Conservation (phyloP, 1,284 basidiomycete genomes). For the Ganoderma leucocontextum region DNA sequence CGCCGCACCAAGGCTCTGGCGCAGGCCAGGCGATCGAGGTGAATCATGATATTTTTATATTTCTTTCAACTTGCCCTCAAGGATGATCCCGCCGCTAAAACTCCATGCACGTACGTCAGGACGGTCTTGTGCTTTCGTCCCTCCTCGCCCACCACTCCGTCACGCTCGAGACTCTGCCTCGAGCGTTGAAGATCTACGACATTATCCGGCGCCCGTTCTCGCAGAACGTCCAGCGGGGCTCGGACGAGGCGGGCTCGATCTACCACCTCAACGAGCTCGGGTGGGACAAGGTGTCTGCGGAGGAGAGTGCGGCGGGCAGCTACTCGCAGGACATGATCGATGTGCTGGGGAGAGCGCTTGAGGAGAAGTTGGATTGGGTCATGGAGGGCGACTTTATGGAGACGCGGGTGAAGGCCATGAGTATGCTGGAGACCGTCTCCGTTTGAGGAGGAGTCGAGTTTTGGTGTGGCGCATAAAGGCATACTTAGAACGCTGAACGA, state of each 20-base stretch:
- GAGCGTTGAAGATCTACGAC: slow-evolving; percentile 47
- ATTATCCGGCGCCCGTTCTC: slow-evolving; percentile 45
- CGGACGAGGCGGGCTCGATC: slow-evolving; percentile 22
- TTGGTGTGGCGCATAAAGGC: too few species aligned
- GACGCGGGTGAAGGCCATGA: slow-evolving; percentile 12
- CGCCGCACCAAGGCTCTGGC: slow-evolving; percentile 49
- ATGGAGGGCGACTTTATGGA: slow-evolving; percentile 14
- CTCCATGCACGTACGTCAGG: slow-evolving; percentile 31
- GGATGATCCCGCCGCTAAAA: background rate
- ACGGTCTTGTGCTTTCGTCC: slow-evolving; percentile 46
- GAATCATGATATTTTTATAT: background rate
- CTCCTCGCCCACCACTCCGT: slow-evolving; percentile 43
- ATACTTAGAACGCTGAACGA: background rate
- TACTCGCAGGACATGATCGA: slow-evolving; percentile 18
- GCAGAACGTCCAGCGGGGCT: slow-evolving; percentile 26
- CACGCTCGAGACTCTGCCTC: slow-evolving; percentile 36
- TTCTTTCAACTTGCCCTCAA: background rate
- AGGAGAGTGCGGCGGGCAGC: slow-evolving; percentile 19
- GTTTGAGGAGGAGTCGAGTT: background rate
- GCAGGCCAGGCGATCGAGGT: slow-evolving; percentile 52
- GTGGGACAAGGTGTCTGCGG: slow-evolving; percentile 22
- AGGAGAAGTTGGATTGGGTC: slow-evolving; percentile 21
- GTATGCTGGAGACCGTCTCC: slow-evolving; percentile 1
- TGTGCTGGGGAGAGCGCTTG: slow-evolving; percentile 8
- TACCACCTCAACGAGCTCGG: slow-evolving; percentile 23